Evolutionary conservation across 805 yeast species (phyloP).

Genomic region (Candida quercuum): DNA sequence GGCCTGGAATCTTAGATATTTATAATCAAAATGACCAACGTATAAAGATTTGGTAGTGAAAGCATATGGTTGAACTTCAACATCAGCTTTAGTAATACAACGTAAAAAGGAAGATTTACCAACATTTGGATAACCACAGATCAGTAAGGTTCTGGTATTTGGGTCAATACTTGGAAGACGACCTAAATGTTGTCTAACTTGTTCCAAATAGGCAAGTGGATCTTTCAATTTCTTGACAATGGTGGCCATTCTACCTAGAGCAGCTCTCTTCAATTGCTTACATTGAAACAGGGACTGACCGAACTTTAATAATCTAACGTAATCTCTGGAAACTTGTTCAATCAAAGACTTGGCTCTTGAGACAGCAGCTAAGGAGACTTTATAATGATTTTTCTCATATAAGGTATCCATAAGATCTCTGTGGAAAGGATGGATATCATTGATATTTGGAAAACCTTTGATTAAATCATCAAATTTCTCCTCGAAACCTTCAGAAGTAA

Average conservation of each 20-base stretch:
- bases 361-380: slow-evolving; percentile 91
- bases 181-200: slow-evolving; percentile 98
- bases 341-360: slow-evolving; percentile 90
- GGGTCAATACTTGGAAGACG: slow-evolving; percentile 98
- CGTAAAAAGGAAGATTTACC: slow-evolving; percentile 95
- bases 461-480: slow-evolving; percentile 87
- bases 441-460: slow-evolving; percentile 89
- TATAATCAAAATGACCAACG: slow-evolving; percentile 98
- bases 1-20: slow-evolving; percentile 96
- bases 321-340: slow-evolving; percentile 95
- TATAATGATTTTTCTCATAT: slow-evolving; percentile 97
- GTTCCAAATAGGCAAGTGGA: slow-evolving; percentile 89
- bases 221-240: slow-evolving; percentile 93
- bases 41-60: slow-evolving; percentile 96
- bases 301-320: slow-evolving; percentile 86
- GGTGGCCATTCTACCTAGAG: slow-evolving; percentile 99
- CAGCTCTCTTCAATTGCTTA: slow-evolving; percentile 97
- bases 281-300: slow-evolving; percentile 98
- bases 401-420: slow-evolving; percentile 96
- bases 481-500: slow-evolving; percentile 91
- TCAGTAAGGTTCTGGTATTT: slow-evolving; percentile 92
- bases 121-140: slow-evolving; percentile 98
- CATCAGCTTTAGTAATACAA: slow-evolving; percentile 95
- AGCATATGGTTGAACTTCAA: slow-evolving; percentile 98
- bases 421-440: slow-evolving; percentile 98